Evolutionary conservation across 169 alveolate species (phyloP).

Genomic region (Besnoitia besnoiti): DNA sequence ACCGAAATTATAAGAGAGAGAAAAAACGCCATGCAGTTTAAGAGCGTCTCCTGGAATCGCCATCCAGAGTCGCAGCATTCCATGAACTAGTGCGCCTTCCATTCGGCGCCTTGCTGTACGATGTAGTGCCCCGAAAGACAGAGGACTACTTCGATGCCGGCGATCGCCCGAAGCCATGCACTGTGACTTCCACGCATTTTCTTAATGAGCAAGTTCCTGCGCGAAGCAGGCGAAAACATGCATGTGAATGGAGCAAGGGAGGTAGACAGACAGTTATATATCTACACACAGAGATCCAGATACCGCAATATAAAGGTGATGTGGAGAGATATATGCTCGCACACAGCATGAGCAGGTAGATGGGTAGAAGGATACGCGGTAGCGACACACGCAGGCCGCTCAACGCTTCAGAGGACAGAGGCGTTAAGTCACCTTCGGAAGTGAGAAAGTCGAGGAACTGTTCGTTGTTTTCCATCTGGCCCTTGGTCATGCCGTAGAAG

Average conservation of each 20-base stretch:
- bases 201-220: too few species aligned
- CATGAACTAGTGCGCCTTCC: too few species aligned
- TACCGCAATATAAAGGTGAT: neutral
- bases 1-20: too few species aligned
- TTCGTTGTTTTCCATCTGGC: neutral
- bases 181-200: too few species aligned
- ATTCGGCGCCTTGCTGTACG: too few species aligned
- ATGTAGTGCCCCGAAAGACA: too few species aligned
- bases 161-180: too few species aligned
- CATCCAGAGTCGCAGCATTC: too few species aligned
- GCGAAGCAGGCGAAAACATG: too few species aligned
- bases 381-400: neutral
- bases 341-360: neutral
- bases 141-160: too few species aligned
- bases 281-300: neutral
- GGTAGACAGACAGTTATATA: neutral
- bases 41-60: too few species aligned
- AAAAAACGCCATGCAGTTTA: too few species aligned
- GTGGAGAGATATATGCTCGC: neutral
- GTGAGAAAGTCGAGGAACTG: constrained; percentile 29
- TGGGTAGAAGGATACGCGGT: neutral
- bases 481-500: constrained; percentile 34
- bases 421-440: constrained; percentile 7
- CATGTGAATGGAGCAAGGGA: neutral
- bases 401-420: neutral